Percentiles rank a stretch among this genome's conserved stretches.
Evolutionary conservation across 2,329 filamentous ascomycete species (phyloP).

Genomic region (Blumeriella jaapii): DNA sequence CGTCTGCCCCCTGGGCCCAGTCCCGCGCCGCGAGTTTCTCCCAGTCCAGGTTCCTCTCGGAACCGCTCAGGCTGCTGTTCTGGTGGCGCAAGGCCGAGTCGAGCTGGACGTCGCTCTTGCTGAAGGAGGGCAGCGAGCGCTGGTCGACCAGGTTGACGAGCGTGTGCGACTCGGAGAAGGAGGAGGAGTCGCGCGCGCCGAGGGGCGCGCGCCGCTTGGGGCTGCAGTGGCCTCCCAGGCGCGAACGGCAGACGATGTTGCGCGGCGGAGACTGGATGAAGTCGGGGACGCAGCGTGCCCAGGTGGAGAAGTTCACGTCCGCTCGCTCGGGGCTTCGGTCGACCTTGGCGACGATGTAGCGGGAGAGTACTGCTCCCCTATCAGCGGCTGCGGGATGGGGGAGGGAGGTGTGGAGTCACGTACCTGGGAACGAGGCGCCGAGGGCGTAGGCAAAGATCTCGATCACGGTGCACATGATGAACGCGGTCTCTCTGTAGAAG

Average conservation of each 20-base stretch:
- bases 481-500: constrained; percentile 21
- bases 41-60: not conserved
- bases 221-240: too few species aligned
- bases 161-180: constrained; percentile 1
- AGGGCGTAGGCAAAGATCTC: constrained; percentile 25
- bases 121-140: not conserved
- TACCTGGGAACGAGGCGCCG: constrained; percentile 24
- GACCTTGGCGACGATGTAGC: constrained; percentile 8
- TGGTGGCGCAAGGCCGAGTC: not conserved
- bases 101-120: not conserved
- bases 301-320: constrained; percentile 17
- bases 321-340: constrained; percentile 3
- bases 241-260: not conserved
- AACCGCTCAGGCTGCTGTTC: not conserved
- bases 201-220: constrained; percentile 1
- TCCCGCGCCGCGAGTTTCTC: constrained; percentile 1
- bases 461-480: constrained; percentile 24
- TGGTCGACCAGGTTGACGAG: constrained; percentile 1
- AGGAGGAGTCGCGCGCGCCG: constrained; percentile 2
- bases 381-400: not conserved
- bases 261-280: constrained; percentile 9
- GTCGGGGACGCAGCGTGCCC: constrained; percentile 15
- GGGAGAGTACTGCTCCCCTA: constrained; percentile 8
- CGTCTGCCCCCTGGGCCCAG: too few species aligned
- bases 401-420: not conserved